These are phyloP conservation scores for Plenodomus lindquistii DNA, from an alignment of 2,329 filamentous ascomycete species.

Conservation along the genomic window DNA sequence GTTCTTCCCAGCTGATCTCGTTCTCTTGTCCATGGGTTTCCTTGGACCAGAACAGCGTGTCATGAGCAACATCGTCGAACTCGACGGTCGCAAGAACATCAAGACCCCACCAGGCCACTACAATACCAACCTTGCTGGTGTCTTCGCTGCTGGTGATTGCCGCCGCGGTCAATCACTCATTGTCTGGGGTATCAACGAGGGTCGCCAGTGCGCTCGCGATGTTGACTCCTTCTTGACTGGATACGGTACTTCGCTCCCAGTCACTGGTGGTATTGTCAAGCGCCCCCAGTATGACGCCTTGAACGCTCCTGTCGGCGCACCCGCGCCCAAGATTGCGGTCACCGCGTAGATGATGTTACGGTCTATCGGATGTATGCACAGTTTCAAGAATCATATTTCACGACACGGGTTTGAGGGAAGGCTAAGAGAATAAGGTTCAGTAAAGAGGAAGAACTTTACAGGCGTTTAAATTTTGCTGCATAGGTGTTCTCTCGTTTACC, in stretches of 20 bases:
- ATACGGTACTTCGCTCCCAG: constrained; percentile 74
- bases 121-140: constrained; percentile 81
- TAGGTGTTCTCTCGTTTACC: constrained; percentile 29
- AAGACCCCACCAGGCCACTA: constrained; percentile 91
- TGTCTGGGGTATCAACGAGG: constrained; percentile 98
- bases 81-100: constrained; percentile 91
- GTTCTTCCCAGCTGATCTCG: constrained; percentile 94
- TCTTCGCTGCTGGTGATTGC: constrained; percentile 95
- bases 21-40: constrained; percentile 97
- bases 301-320: constrained; percentile 43
- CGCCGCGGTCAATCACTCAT: constrained; percentile 93
- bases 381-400: neutral
- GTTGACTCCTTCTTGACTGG: constrained; percentile 86
- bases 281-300: constrained; percentile 74
- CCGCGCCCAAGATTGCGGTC: constrained; percentile 7
- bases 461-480: constrained; percentile 14
- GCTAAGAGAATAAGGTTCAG: constrained; percentile 5
- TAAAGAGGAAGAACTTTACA: constrained; percentile 5
- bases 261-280: constrained; percentile 92
- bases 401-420: neutral
- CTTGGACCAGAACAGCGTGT: constrained; percentile 88
- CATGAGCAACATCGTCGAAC: constrained; percentile 84
- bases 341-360: constrained; percentile 4
- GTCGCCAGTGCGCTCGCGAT: constrained; percentile 88
- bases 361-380: neutral